Conservation (phyloP, 2,329 filamentous ascomycete species). For the Trichoderma sp. region DNA sequence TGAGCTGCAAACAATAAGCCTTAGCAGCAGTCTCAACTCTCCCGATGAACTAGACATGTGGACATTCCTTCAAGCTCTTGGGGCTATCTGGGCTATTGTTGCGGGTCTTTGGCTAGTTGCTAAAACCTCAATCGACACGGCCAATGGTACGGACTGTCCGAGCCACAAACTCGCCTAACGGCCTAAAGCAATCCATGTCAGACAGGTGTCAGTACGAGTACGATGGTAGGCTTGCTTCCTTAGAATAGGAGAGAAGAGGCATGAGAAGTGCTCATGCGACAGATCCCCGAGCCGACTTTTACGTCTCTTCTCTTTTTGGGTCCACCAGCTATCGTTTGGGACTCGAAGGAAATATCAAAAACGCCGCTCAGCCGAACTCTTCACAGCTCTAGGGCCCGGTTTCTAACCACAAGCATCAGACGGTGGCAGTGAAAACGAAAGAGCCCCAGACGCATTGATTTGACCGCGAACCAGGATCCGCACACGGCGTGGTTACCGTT, state of each 20-base stretch:
- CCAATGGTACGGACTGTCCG: neutral
- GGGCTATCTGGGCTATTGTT: neutral
- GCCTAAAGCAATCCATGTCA: neutral
- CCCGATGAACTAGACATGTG: neutral
- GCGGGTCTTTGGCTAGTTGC: neutral
- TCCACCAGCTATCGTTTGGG: neutral
- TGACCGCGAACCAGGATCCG: neutral
- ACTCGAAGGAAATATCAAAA: neutral
- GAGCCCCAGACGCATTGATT: neutral
- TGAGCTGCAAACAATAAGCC: neutral
- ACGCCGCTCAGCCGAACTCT: neutral
- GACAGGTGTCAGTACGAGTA: neutral
- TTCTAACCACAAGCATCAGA: neutral
- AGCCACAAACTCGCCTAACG: neutral
- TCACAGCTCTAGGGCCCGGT: neutral
- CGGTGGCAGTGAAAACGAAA: neutral
- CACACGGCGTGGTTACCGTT: neutral
- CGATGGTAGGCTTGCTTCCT: neutral
- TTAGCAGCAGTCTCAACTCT: neutral
- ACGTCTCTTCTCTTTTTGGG: neutral
- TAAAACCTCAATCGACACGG: neutral
- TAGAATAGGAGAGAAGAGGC: neutral
- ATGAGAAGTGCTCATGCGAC: neutral
- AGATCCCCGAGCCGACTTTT: neutral
- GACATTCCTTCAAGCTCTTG: neutral